phyloP scores from a whole-genome alignment of 2,329 filamentous ascomycete genomes.

The Diaporthe vaccinii region DNA sequence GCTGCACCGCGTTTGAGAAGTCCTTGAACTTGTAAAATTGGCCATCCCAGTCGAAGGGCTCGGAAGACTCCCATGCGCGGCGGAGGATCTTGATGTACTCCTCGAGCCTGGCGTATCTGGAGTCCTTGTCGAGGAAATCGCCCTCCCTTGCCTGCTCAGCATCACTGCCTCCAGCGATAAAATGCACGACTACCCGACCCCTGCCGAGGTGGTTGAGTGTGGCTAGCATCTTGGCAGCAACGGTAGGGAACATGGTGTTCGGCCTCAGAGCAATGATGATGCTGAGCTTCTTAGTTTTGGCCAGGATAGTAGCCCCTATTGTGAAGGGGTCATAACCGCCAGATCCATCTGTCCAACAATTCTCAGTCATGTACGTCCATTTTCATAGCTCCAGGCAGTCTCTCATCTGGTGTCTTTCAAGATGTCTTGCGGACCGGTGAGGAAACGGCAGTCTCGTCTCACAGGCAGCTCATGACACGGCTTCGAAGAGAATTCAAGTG shows the following conservation, averaged over 20 bases:
- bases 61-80: constrained; percentile 68
- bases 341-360: constrained; percentile 56
- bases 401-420: background rate
- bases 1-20: constrained; percentile 67
- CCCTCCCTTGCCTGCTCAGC: constrained; percentile 72
- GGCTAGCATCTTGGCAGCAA: constrained; percentile 72
- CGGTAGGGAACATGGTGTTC: constrained; percentile 73
- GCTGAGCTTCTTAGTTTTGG: constrained; percentile 70
- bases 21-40: constrained; percentile 72
- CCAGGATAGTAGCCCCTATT: constrained; percentile 68
- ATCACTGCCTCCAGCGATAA: constrained; percentile 73
- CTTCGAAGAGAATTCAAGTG: background rate
- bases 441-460: background rate
- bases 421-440: background rate
- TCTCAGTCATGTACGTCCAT: background rate
- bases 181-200: constrained; percentile 72
- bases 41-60: constrained; percentile 73
- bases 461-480: background rate
- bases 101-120: constrained; percentile 70
- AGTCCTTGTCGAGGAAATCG: constrained; percentile 69
- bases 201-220: constrained; percentile 71
- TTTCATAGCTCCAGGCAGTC: too few relatives aligned
- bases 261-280: constrained; percentile 73
- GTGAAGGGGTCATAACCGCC: constrained; percentile 70
- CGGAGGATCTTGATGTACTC: constrained; percentile 74